Percentiles rank a stretch among this genome's conserved stretches.
Conservation (phyloP, 306 rosid genomes). For the Quercus wislizeni region DNA sequence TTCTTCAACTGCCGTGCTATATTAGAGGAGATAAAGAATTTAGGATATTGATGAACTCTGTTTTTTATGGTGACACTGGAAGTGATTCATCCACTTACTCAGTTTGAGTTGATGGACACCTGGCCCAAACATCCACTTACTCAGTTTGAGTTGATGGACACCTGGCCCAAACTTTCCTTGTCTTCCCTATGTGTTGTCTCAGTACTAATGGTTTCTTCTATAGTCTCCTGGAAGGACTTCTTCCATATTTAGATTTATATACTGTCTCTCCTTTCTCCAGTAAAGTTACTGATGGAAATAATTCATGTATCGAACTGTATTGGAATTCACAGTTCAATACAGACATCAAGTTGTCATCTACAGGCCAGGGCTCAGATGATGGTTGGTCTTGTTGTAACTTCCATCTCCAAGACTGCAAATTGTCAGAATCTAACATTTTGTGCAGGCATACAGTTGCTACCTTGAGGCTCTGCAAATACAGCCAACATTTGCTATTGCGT, state of each 20-base stretch:
- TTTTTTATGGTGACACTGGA: slow-evolving; percentile 11
- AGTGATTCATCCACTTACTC: slow-evolving; percentile 12
- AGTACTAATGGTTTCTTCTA: neutral
- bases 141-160: slow-evolving; percentile 9
- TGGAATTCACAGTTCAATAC: slow-evolving; percentile 70
- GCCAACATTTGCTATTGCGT: slow-evolving; percentile 94
- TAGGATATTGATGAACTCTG: slow-evolving; percentile 14
- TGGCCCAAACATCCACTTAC: slow-evolving; percentile 20
- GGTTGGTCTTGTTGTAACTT: slow-evolving; percentile 63
- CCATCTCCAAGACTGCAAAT: slow-evolving; percentile 82
- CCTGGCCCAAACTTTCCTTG: slow-evolving; percentile 22
- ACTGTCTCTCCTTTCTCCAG: slow-evolving; percentile 43
- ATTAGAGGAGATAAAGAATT: neutral
- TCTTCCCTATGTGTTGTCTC: slow-evolving; percentile 18
- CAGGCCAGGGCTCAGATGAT: slow-evolving; percentile 90
- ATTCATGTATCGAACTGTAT: slow-evolving; percentile 82
- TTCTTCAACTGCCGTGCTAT: slow-evolving; percentile 11
- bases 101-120: slow-evolving; percentile 7
- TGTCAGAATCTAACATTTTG: slow-evolving; percentile 80
- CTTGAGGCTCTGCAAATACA: slow-evolving; percentile 95
- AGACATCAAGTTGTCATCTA: slow-evolving; percentile 79
- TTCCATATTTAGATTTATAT: slow-evolving; percentile 54
- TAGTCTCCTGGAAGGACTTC: slow-evolving; percentile 36
- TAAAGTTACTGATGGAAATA: slow-evolving; percentile 73
- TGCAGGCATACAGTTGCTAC: slow-evolving; percentile 99